Evolutionary conservation across 2,329 filamentous ascomycete species (phyloP).

Genomic region (Nemania sp.): DNA sequence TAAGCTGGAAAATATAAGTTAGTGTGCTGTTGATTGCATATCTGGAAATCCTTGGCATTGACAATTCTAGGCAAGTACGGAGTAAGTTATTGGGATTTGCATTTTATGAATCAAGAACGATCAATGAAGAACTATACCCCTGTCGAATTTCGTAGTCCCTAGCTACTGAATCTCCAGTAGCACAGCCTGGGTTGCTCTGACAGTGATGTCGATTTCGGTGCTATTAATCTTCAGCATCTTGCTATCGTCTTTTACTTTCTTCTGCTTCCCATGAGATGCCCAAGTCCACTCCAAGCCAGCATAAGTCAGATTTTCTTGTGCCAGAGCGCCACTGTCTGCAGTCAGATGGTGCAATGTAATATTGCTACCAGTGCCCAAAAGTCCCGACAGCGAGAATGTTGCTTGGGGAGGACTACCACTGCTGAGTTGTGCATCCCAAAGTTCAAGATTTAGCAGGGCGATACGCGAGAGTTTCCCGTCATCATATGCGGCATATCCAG

Average conservation of each 20-base stretch:
- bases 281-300: slow-evolving; percentile 23
- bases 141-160: not conserved
- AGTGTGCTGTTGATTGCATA: too few species aligned
- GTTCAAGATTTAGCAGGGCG: slow-evolving; percentile 21
- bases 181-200: slow-evolving; percentile 19
- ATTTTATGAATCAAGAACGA: not conserved
- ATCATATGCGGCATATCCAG: slow-evolving; percentile 23
- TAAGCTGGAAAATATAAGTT: too few species aligned
- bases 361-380: not conserved
- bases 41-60: too few species aligned
- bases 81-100: not conserved
- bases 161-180: slow-evolving; percentile 15
- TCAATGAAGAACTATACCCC: not conserved
- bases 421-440: slow-evolving; percentile 19
- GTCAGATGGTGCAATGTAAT: slow-evolving; percentile 17
- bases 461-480: slow-evolving; percentile 22
- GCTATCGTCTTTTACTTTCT: slow-evolving; percentile 17
- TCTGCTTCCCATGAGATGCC: slow-evolving; percentile 13
- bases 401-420: slow-evolving; percentile 4
- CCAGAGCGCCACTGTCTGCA: slow-evolving; percentile 18
- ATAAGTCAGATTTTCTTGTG: slow-evolving; percentile 20
- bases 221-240: slow-evolving; percentile 8
- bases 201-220: slow-evolving; percentile 9
- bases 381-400: slow-evolving; percentile 11
- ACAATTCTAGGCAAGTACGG: too few species aligned